A percentile compares a stretch with the other conserved stretches of the same genome.
Conservation (phyloP, 192 early-diverging fungal genomes). For the Mortierella claussenii region DNA sequence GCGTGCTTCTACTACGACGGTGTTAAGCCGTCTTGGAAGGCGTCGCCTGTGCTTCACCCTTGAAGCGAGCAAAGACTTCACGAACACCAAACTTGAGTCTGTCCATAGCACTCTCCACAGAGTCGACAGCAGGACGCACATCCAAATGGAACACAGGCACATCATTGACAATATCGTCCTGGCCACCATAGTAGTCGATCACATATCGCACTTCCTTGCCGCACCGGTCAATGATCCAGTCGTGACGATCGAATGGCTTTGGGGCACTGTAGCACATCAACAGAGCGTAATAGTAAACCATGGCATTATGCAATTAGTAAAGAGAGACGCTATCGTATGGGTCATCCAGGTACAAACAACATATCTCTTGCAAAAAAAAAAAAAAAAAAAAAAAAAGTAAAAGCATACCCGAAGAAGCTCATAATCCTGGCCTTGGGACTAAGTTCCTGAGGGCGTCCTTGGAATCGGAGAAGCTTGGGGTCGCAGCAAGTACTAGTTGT, state of each 20-base stretch:
- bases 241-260: slow-evolving; percentile 95
- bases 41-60: slow-evolving; percentile 17
- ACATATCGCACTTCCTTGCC: slow-evolving; percentile 93
- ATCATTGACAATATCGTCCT: slow-evolving; percentile 70
- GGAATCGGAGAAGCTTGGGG: slow-evolving; percentile 82
- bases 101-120: slow-evolving; percentile 67
- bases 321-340: no score
- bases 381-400: slow-evolving; percentile 4
- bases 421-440: slow-evolving; percentile 78
- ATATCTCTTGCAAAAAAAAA: no score
- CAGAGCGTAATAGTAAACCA: slow-evolving; percentile 8
- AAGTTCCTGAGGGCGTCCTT: slow-evolving; percentile 84
- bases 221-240: slow-evolving; percentile 94
- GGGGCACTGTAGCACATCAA: slow-evolving; percentile 69
- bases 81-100: slow-evolving; percentile 72
- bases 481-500: slow-evolving; percentile 55
- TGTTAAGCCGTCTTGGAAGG: slow-evolving; percentile 33
- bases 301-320: no score
- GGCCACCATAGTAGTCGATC: slow-evolving; percentile 94
- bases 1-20: background rate
- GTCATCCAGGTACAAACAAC: no score
- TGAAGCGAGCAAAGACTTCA: slow-evolving; percentile 58
- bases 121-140: slow-evolving; percentile 94
- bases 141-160: slow-evolving; percentile 92
- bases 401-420: slow-evolving; percentile 68